Evolutionary conservation across 2,329 filamentous ascomycete species (phyloP), one percentile per base, ranked within the genome.

Genomic region (Monilinia vaccinii-corymbosi): DNA sequence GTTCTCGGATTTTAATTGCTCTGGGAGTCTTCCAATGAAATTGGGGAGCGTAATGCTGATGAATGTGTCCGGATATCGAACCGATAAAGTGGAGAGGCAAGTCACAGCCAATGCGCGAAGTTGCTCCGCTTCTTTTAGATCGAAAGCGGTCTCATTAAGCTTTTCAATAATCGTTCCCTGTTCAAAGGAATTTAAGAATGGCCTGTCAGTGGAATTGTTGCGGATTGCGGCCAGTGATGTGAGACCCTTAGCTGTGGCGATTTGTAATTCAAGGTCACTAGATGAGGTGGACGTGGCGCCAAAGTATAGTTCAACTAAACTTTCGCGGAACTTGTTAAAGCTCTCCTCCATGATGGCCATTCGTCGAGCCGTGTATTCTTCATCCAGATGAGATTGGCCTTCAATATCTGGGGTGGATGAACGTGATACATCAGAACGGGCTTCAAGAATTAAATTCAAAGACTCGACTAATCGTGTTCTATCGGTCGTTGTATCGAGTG

Each of bases 401-500:
- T 38, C 42, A 9, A 14, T 10, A 25, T 31, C 11, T 16, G 11
- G 21, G 16, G 13, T 10, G 18, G 52, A 42, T 16, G 52, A 42
- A 44, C 61, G 21, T 36, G 40, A 42, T 28, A 63, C 46, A 23
- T 63, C 60, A 16, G 66, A 48, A 25, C 65, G 61, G 49, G 69
- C 66, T 47, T 67, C 61, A 1, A 72, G 50, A 44, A 71, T 61
- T 6, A 61, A 21, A 40, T 70, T 71, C n/a, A 70, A 66, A 18
- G 70, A 64, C 18, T 60, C 62, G 9, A 72, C 46, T 2, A 71
- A 42, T 3, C 65, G 61, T 25, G 65, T 65, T 31, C 32, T 60
- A 13, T 60, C 58, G 18, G 34, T n/a, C 10, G 28, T 31, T 28
- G 46, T 57, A 45, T 47, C 34, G 14, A 60, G 18, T 34, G 34